Base-by-base conservation (phyloP, 805 yeast species). In the Yarrowia porcina region DNA sequence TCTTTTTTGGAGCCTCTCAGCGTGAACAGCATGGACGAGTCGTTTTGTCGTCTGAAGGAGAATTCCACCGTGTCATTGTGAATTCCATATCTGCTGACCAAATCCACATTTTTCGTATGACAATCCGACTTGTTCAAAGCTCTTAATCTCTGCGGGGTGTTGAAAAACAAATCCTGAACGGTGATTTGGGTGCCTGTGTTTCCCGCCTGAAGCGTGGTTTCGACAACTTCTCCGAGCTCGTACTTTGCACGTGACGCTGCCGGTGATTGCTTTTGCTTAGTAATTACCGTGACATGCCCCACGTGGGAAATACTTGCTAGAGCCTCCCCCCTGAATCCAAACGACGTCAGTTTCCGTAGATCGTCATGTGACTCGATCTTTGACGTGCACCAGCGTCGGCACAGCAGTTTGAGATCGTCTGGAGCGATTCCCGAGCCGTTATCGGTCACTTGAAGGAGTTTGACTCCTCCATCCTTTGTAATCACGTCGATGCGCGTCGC, bases 311-410 rank as follows among this genome's bases (percentile, higher is more conserved):
- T 92, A 71, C 94, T 86, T 1, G 98, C 97, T 54, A 94, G 77
- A 0, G 99, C 99, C 73, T 94, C 99, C 15, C 99, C 99, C 63
- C 99, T 80, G 72, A 94, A 94, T 4, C 99, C 99, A 72, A 90
- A 90, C 0, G 98, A 92, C 21, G 82, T 76, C 23, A 94, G 82
- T 4, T 79, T 72, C 56, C 77, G 76, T 64, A 94, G 79, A 72
- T 94, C 99, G 57, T 89, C 93, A 71, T 88, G 93, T 9, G 75
- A 79, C 0, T 74, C 65, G 23, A 94, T 74, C 73, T 94, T 94
- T 0, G 97, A 91, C 0, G 99, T 94, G 21, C 98, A 89, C 75
- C 91, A 93, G 25, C 99, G 76, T 70, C 89, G 89, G 72, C 98
- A 94, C n/a, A 94, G 79, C 4, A 94, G 78, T 0, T 83, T 80